A percentile compares a stretch with the other conserved stretches of the same genome.
phyloP scores from a whole-genome alignment of 768 basidiomycete species.

The Tylopilus vinaceipallidus region DNA sequence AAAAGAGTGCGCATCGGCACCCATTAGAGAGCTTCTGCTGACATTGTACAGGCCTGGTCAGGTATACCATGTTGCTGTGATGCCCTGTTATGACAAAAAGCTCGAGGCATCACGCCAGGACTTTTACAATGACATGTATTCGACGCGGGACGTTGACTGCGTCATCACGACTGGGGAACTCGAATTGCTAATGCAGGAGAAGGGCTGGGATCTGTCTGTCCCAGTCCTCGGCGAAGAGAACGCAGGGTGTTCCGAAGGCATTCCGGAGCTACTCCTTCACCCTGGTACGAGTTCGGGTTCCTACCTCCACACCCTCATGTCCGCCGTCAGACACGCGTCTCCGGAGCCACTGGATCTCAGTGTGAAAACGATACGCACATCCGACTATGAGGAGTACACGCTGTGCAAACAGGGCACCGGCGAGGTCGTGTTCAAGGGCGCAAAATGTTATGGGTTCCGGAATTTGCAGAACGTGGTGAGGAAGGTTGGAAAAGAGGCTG shows the following conservation, averaged over 20 bases:
- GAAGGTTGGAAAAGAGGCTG: constrained; percentile 84
- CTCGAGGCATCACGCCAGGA: constrained; percentile 94
- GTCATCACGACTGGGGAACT: constrained; percentile 97
- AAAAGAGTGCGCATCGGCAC: constrained; percentile 53
- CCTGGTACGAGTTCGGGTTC: constrained; percentile 90
- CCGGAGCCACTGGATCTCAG: constrained; percentile 46
- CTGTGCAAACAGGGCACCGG: constrained; percentile 46
- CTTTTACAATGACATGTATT: constrained; percentile 79
- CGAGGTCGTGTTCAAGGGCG: constrained; percentile 81
- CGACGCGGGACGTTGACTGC: constrained; percentile 93
- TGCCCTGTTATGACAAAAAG: constrained; percentile 99
- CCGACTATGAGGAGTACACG: constrained; percentile 77
- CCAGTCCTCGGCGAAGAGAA: constrained; percentile 53
- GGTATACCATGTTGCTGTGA: constrained; percentile 95
- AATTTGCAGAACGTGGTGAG: constrained; percentile 97
- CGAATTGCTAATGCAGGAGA: constrained; percentile 78
- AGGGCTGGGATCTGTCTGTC: constrained; percentile 69
- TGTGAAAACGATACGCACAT: constrained; percentile 60
- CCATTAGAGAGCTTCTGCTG: background rate
- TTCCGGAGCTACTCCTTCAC: constrained; percentile 78
- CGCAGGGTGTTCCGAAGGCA: constrained; percentile 9
- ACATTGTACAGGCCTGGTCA: constrained; percentile 61
- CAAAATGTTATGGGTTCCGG: constrained; percentile 95
- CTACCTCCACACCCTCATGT: constrained; percentile 80
- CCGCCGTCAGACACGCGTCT: constrained; percentile 45